phyloP scores from a whole-genome alignment of 192 early-diverging fungal species.

The Chytriomyces confervae region DNA sequence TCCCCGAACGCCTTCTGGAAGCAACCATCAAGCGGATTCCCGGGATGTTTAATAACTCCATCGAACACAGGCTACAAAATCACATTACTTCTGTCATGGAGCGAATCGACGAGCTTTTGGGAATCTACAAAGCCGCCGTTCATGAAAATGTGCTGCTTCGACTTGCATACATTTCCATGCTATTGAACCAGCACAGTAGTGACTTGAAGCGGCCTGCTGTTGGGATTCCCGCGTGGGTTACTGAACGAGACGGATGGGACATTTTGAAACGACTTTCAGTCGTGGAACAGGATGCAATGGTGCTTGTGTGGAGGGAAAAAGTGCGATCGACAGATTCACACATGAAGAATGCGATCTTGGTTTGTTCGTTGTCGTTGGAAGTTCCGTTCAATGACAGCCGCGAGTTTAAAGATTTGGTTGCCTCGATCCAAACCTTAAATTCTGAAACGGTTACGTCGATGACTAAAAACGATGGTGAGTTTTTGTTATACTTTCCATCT shows the following conservation, averaged over 20 bases:
- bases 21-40: neutral
- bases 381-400: too few species aligned
- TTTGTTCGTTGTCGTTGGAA: too few species aligned
- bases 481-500: too few species aligned
- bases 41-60: constrained; percentile 1
- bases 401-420: too few species aligned
- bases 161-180: neutral
- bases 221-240: constrained; percentile 22
- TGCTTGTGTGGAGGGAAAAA: constrained; percentile 8
- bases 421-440: too few species aligned
- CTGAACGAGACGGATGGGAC: neutral
- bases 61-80: neutral
- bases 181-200: constrained; percentile 7
- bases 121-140: neutral
- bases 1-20: constrained; percentile 12
- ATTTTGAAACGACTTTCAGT: constrained; percentile 3
- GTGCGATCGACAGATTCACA: neutral
- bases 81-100: neutral
- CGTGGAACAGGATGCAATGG: neutral
- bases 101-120: neutral
- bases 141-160: constrained; percentile 10
- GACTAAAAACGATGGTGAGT: too few species aligned
- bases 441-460: too few species aligned
- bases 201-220: neutral
- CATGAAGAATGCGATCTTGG: too few species aligned